Conservation (phyloP, 2,329 filamentous ascomycete genomes). For the Colletotrichum salicis region DNA sequence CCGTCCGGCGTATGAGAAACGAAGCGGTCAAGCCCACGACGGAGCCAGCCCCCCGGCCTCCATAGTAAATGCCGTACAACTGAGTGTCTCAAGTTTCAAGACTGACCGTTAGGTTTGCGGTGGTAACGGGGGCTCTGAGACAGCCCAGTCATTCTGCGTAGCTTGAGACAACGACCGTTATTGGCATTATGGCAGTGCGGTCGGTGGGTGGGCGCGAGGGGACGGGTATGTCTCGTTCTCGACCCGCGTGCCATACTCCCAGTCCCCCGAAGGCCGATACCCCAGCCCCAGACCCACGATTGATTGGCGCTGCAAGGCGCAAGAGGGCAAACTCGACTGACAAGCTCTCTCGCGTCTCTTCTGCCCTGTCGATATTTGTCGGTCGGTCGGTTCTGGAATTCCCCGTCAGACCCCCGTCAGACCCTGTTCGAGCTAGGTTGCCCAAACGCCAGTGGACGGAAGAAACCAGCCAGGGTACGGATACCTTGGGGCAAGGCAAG, state of each 20-base stretch:
- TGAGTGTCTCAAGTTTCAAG: constrained; percentile 20
- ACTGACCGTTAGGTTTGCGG: constrained; percentile 12
- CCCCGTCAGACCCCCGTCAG: constrained; percentile 32
- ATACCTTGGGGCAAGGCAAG: not conserved
- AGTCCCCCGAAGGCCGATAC: constrained; percentile 15
- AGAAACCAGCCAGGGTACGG: constrained; percentile 1
- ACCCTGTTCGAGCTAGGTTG: constrained; percentile 13
- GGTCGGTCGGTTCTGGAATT: constrained; percentile 33
- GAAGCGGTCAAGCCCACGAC: constrained; percentile 20
- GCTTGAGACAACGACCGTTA: constrained; percentile 27
- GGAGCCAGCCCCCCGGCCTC: constrained; percentile 20
- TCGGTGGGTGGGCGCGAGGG: not conserved
- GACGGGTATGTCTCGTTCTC: constrained; percentile 3
- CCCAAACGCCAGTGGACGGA: not conserved
- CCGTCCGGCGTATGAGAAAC: constrained; percentile 7
- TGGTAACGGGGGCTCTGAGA: constrained; percentile 24
- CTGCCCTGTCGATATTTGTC: constrained; percentile 35
- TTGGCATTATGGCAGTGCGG: constrained; percentile 12
- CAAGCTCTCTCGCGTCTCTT: constrained; percentile 14
- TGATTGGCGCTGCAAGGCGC: constrained; percentile 15
- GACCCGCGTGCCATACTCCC: constrained; percentile 20
- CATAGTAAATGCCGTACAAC: constrained; percentile 26
- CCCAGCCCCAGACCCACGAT: constrained; percentile 24
- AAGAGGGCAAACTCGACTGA: constrained; percentile 22
- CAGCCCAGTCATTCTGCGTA: constrained; percentile 25